Evolutionary conservation across 345 rosid genomes (phyloP).

Genomic region (Salix purpurea): DNA sequence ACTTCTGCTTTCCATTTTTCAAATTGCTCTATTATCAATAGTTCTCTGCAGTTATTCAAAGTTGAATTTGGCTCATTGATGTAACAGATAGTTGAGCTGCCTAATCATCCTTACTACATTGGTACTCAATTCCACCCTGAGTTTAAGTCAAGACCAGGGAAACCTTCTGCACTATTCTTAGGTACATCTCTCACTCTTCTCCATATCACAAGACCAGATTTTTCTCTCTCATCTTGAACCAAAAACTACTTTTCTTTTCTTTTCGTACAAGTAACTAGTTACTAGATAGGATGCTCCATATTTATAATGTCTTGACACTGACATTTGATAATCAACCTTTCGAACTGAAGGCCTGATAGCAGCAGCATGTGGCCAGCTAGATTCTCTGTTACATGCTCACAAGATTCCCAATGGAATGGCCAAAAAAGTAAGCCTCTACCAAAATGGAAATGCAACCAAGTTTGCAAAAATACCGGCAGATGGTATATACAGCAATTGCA

Average conservation of each 20-base stretch:
- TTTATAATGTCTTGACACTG: neutral
- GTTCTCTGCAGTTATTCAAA: neutral
- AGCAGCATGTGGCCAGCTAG: conserved; percentile 70
- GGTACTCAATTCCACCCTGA: conserved; percentile 91
- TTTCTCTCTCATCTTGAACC: neutral
- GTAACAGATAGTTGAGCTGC: conserved; percentile 25
- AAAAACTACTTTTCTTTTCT: neutral
- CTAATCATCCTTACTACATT: conserved; percentile 20
- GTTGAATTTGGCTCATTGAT: neutral
- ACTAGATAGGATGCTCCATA: neutral
- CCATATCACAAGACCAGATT: neutral
- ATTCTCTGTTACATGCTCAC: conserved; percentile 35
- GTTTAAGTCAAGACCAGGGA: conserved; percentile 90
- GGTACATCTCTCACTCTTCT: conserved; percentile 38
- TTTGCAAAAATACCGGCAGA: conserved; percentile 43
- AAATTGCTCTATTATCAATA: neutral
- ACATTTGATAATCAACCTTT: neutral
- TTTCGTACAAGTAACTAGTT: neutral
- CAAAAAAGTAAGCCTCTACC: conserved; percentile 34
- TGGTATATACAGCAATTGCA: conserved; percentile 50
- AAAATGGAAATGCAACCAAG: conserved; percentile 45
- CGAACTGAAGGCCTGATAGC: conserved; percentile 68
- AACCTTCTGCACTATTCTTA: conserved; percentile 79
- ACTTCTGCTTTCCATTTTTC: neutral
- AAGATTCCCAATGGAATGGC: conserved; percentile 32